These are phyloP conservation scores for Skeletonema grethae DNA, from an alignment of 108 stramenopile species.

Conservation along the genomic window DNA sequence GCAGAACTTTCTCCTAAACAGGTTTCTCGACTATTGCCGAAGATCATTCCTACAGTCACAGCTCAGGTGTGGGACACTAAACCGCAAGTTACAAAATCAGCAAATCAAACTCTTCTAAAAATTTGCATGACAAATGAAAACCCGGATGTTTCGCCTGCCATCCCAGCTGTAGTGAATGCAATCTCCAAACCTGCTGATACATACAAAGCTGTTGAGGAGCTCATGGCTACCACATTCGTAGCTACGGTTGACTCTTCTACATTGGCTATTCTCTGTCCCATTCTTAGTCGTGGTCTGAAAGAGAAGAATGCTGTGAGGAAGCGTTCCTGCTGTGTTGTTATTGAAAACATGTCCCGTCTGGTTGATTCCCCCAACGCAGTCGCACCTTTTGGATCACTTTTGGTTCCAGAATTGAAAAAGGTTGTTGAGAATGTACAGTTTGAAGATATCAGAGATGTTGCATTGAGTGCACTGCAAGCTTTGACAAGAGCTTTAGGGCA, in stretches of 20 bases:
- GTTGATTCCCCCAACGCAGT: constrained; percentile 94
- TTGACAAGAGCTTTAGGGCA: constrained; percentile 87
- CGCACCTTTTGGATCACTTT: constrained; percentile 90
- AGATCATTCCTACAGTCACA: constrained; percentile 85
- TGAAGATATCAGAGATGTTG: constrained; percentile 96
- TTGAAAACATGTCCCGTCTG: constrained; percentile 96
- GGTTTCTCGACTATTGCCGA: constrained; percentile 74
- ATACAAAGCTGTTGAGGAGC: constrained; percentile 88
- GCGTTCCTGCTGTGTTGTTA: constrained; percentile 93
- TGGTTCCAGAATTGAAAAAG: constrained; percentile 95
- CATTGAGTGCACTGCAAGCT: constrained; percentile 77
- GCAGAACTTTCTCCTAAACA: constrained; percentile 60
- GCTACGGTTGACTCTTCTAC: constrained; percentile 93
- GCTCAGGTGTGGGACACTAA: constrained; percentile 94
- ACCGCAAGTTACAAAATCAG: constrained; percentile 89
- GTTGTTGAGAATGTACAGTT: constrained; percentile 93
- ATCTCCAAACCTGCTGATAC: constrained; percentile 91
- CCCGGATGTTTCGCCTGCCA: constrained; percentile 82
- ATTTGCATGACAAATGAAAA: constrained; percentile 86
- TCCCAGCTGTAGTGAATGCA: constrained; percentile 90
- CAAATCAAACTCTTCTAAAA: constrained; percentile 69
- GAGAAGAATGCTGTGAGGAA: constrained; percentile 91
- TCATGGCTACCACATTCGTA: constrained; percentile 97
- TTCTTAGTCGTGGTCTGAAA: constrained; percentile 90
- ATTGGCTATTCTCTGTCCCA: constrained; percentile 94